Evolutionary conservation across 208 protist genomes (phyloP).

Genomic region (Cochliopodium minus): DNA sequence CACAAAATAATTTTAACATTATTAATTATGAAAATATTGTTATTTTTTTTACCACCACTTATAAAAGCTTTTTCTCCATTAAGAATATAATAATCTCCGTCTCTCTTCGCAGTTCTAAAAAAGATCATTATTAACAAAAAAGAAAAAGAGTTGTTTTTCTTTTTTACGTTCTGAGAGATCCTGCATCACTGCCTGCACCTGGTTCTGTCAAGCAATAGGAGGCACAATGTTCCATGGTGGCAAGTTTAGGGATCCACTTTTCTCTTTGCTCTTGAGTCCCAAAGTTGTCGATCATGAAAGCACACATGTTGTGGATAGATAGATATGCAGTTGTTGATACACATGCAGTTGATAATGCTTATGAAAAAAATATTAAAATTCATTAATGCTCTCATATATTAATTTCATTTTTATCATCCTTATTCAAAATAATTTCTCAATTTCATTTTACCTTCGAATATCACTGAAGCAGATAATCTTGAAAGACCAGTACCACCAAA

Average conservation of each 20-base stretch:
- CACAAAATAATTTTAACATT: too few species aligned
- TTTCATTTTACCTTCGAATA: constrained; percentile 26
- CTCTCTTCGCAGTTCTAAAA: constrained; percentile 27
- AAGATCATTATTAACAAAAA: too few species aligned
- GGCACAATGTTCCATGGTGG: constrained; percentile 24
- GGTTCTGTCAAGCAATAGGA: constrained; percentile 56
- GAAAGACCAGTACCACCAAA: constrained; percentile 34
- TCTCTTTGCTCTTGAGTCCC: constrained; percentile 33
- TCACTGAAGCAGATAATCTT: constrained; percentile 35
- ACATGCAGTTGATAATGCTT: constrained; percentile 29
- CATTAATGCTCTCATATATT: neutral
- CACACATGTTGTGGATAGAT: constrained; percentile 51
- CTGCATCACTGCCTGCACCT: constrained; percentile 38
- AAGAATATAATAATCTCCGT: constrained; percentile 42
- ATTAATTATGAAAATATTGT: too few species aligned
- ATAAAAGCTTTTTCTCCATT: constrained; percentile 56
- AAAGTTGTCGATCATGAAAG: constrained; percentile 44
- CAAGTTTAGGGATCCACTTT: constrained; percentile 25
- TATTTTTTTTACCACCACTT: constrained; percentile 32
- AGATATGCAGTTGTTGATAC: constrained; percentile 35
- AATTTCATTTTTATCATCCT: neutral
- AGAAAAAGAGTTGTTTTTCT: too few species aligned
- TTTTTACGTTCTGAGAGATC: constrained; percentile 34
- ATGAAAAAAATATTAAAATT: constrained; percentile 14
- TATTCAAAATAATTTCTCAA: neutral